Evolutionary conservation across 345 rosid genomes (phyloP).

Genomic region (Adansonia digitata): DNA sequence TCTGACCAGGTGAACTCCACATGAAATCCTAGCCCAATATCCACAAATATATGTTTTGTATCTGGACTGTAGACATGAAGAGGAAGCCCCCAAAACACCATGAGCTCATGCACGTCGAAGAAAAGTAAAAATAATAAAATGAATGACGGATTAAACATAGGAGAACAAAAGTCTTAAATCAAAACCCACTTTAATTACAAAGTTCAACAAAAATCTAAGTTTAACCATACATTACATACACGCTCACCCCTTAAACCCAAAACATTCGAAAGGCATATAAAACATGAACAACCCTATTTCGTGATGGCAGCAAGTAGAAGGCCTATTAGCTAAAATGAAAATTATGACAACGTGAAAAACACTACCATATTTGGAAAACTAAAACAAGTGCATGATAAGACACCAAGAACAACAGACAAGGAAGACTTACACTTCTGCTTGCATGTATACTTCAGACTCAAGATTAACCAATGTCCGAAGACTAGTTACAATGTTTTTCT

Average conservation of each 20-base stretch:
- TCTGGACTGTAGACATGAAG: slow-evolving; percentile 49
- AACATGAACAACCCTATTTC: background rate
- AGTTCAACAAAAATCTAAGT: background rate
- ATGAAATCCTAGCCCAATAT: slow-evolving; percentile 73
- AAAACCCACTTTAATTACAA: background rate
- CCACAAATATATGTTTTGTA: slow-evolving; percentile 60
- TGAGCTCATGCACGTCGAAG: background rate
- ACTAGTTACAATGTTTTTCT: slow-evolving; percentile 73
- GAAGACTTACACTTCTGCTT: slow-evolving; percentile 80
- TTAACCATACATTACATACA: background rate
- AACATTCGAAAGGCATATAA: background rate
- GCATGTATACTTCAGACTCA: slow-evolving; percentile 96
- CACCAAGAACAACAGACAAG: background rate
- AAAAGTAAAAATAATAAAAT: background rate
- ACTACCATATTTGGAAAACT: background rate
- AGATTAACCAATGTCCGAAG: slow-evolving; percentile 84
- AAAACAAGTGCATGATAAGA: background rate
- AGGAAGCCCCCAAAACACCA: background rate
- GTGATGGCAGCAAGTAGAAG: background rate
- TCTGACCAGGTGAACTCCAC: slow-evolving; percentile 84
- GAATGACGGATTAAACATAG: background rate
- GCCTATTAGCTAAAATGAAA: background rate
- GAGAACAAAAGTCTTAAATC: background rate
- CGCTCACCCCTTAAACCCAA: background rate
- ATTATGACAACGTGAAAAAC: background rate